These are phyloP conservation scores for Houttuynia cordata DNA, from an alignment of 164 flowering plant species.

Conservation along the genomic window DNA sequence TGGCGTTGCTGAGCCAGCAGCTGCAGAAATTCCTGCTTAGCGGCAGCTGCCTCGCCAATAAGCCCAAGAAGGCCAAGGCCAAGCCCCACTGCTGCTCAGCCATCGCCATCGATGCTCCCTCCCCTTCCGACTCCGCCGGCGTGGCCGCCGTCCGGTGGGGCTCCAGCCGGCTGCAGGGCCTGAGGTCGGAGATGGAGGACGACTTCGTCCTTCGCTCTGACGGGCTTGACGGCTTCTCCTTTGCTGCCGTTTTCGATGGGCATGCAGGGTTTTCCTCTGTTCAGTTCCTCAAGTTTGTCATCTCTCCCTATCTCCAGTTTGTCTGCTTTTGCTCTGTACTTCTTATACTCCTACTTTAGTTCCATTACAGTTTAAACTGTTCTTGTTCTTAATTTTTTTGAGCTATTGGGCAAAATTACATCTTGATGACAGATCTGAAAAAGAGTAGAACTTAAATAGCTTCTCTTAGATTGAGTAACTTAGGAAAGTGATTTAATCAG, in stretches of 20 bases:
- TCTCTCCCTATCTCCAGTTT: too few species aligned
- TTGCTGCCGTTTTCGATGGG: slow-evolving; percentile 94
- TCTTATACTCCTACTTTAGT: too few species aligned
- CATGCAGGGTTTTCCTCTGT: slow-evolving; percentile 87
- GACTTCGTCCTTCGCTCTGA: slow-evolving; percentile 55
- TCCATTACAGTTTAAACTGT: too few species aligned
- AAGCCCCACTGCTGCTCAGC: slow-evolving; percentile 43
- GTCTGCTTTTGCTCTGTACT: too few species aligned
- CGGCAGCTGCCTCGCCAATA: slow-evolving; percentile 11
- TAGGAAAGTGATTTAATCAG: too few species aligned
- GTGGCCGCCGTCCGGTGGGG: slow-evolving; percentile 68
- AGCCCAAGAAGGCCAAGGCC: slow-evolving; percentile 9
- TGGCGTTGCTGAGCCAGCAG: slow-evolving; percentile 66
- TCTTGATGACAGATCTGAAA: too few species aligned
- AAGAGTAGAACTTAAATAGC: too few species aligned
- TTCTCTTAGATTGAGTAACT: too few species aligned
- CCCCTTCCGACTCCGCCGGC: slow-evolving; percentile 19
- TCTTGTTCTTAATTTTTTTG: too few species aligned
- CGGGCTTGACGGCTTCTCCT: slow-evolving; percentile 55
- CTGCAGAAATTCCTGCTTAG: slow-evolving; percentile 37
- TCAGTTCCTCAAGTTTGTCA: slow-evolving; percentile 50
- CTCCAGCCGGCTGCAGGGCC: slow-evolving; percentile 49
- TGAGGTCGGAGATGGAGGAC: slow-evolving; percentile 91
- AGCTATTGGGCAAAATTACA: too few species aligned
- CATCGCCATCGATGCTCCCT: slow-evolving; percentile 61